Evolutionary conservation across 257 asterid genomes (phyloP).

Genomic region (Striga asiatica): DNA sequence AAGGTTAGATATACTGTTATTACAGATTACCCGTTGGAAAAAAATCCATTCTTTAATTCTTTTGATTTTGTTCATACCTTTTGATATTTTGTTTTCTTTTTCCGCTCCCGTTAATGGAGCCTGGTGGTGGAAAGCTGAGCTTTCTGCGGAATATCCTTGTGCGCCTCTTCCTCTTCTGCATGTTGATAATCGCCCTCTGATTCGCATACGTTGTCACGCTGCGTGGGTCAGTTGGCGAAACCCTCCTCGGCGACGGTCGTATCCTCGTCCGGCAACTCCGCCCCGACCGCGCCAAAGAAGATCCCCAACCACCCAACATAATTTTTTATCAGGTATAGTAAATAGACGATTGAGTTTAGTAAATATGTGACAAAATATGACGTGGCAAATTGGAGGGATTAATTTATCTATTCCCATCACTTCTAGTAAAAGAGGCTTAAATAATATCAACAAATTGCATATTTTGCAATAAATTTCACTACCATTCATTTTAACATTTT

Average conservation of each 20-base stretch:
- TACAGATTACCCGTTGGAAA: constrained; percentile 5
- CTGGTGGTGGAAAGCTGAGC: constrained; percentile 38
- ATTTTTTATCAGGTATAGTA: too few relatives aligned
- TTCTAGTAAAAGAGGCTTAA: too few relatives aligned
- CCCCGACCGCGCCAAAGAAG: constrained; percentile 44
- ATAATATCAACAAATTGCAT: too few relatives aligned
- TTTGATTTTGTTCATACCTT: not conserved
- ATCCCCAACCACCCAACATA: too few relatives aligned
- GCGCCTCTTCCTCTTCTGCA: constrained; percentile 60
- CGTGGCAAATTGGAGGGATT: too few relatives aligned
- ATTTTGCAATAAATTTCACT: too few relatives aligned
- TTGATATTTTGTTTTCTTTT: not conserved
- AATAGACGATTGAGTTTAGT: too few relatives aligned
- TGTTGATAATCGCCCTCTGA: constrained; percentile 50
- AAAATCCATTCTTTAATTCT: constrained; percentile 11
- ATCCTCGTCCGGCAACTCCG: constrained; percentile 23
- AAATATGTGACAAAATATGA: too few relatives aligned
- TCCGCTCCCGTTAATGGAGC: constrained; percentile 34
- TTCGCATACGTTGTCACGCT: constrained; percentile 73
- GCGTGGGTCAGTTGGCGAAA: constrained; percentile 34
- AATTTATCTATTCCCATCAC: too few relatives aligned
- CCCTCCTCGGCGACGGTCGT: constrained; percentile 37
- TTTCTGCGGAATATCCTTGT: constrained; percentile 55
- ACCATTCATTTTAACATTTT: too few relatives aligned
- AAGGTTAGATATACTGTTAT: constrained; percentile 12